phyloP scores from a whole-genome alignment of 202 grass and related monocot genomes.

The Schoenoplectus tabernaemontani region DNA sequence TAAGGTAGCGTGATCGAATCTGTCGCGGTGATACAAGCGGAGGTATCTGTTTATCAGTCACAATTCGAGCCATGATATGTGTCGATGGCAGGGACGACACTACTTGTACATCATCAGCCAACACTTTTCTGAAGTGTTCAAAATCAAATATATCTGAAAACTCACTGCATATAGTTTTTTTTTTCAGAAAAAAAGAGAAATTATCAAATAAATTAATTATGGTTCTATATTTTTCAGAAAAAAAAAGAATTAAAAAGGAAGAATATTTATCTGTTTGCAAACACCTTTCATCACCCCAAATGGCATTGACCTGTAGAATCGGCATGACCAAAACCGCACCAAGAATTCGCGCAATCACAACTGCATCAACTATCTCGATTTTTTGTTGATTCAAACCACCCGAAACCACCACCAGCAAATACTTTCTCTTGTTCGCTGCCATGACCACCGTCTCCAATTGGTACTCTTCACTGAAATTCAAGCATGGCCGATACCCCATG shows the following conservation, averaged over 20 bases:
- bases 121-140: conserved; percentile 34
- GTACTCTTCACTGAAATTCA: conserved; percentile 38
- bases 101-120: conserved; percentile 32
- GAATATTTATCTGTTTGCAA: neutral
- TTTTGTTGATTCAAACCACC: conserved; percentile 42
- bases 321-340: conserved; percentile 38
- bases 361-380: conserved; percentile 42
- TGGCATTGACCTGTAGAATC: conserved; percentile 38
- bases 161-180: conserved; percentile 17
- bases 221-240: neutral
- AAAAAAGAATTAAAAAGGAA: neutral
- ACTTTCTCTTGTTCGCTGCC: conserved; percentile 20
- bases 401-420: conserved; percentile 35
- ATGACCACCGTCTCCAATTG: neutral
- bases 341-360: conserved; percentile 40
- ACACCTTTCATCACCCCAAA: conserved; percentile 45
- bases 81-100: conserved; percentile 41
- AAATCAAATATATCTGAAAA: conserved; percentile 41
- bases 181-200: neutral
- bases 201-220: neutral
- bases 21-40: conserved; percentile 26
- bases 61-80: conserved; percentile 31
- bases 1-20: conserved; percentile 33
- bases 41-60: conserved; percentile 34
- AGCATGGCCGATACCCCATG: conserved; percentile 33